Base-by-base conservation (phyloP, 208 protist species). In the Crithidia bombi region DNA sequence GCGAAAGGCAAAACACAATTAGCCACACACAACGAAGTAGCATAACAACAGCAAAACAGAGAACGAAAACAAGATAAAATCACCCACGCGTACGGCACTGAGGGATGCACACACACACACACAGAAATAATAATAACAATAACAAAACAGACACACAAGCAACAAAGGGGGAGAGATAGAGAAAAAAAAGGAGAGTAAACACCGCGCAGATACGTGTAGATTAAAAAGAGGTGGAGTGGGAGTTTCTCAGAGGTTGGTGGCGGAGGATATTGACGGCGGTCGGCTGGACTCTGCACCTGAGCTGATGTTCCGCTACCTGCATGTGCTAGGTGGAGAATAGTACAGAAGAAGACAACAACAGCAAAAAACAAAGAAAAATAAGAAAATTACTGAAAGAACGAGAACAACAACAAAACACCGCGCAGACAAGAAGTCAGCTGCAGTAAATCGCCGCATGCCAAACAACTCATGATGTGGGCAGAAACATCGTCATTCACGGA, bases 91-190 rank as follows among this genome's bases (percentile, higher is more conserved):
- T n/a, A n/a, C n/a, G n/a, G n/a, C n/a, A n/a, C n/a, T n/a, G n/a
- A n/a, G n/a, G 38, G 10, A 14, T 17, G 14, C 38, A 14, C 38
- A 14, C 38, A 43, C 38, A 14, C 38, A 43, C 38, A 43, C 38
- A 14, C 7, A 43, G 38, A 43, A 43, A 14, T 43, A 14, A 43
- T 14, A 12, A 2, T 38, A 62, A 44, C 28, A 51, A 54, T 33
- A 50, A 43, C n/a, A 43, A 66, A 21, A 28, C 30, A 30, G 14
- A 17, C 30, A 50, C 26, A 41, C 33, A 64, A 62, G 39, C 19
- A 61, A 47, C 46, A 69, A 50, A 69, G 50, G 1, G 43, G 62
- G 21, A 44, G 44, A 50, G 44, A 50, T 9, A 50, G 44, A 23
- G 44, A 50, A 14, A 19, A 25, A 6, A 9, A 23, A 9, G n/a